phyloP scores from a whole-genome alignment of 2,329 filamentous ascomycete species.

The Metarhizium humberi region DNA sequence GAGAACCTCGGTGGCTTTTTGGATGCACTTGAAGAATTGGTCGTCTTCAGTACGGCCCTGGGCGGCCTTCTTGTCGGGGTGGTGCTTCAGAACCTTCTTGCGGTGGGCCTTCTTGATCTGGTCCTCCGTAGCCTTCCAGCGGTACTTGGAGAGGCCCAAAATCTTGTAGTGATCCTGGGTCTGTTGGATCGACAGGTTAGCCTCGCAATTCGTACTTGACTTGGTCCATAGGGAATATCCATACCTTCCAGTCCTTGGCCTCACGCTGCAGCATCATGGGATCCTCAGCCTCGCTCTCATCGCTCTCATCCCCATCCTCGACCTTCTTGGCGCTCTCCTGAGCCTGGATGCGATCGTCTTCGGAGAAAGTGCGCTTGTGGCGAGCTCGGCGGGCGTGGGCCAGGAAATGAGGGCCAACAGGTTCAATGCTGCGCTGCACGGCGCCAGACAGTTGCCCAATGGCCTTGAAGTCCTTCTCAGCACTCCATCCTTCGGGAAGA shows the following conservation, averaged over 20 bases:
- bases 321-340: conserved; percentile 92
- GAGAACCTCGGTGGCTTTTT: conserved; percentile 92
- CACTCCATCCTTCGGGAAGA: conserved; percentile 72
- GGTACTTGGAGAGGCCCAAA: conserved; percentile 84
- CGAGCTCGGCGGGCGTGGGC: conserved; percentile 92
- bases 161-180: conserved; percentile 97
- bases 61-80: conserved; percentile 97
- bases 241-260: conserved; percentile 98
- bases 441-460: conserved; percentile 67
- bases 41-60: conserved; percentile 82
- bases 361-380: conserved; percentile 95
- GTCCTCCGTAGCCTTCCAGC: conserved; percentile 86
- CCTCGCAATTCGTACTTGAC: neutral
- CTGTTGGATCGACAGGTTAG: conserved; percentile 30
- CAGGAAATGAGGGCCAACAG: conserved; percentile 94
- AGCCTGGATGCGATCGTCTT: conserved; percentile 96
- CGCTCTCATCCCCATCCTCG: conserved; percentile 80
- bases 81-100: conserved; percentile 98
- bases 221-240: conserved; percentile 11
- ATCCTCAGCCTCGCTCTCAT: conserved; percentile 91
- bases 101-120: conserved; percentile 99
- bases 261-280: conserved; percentile 84
- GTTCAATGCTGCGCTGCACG: conserved; percentile 83
- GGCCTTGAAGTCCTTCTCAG: conserved; percentile 87
- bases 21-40: conserved; percentile 99